phyloP scores from a whole-genome alignment of 106 monocot genomes.

The Apostasia shenzhenica region DNA sequence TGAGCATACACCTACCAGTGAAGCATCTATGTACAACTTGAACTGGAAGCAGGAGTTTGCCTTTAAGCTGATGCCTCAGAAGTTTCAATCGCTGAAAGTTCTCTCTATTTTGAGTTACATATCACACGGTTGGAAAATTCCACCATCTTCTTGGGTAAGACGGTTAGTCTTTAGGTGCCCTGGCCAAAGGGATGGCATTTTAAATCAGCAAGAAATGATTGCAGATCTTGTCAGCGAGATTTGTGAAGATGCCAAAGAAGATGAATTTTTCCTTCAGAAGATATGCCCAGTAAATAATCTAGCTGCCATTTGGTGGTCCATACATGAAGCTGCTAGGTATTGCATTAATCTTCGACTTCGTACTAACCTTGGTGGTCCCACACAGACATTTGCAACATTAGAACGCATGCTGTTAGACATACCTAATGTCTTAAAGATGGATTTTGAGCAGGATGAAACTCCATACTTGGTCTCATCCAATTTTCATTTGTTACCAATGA shows the following conservation, averaged over 20 bases:
- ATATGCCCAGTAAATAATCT: slow-evolving; percentile 69
- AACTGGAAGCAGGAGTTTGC: slow-evolving; percentile 69
- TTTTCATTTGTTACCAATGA: slow-evolving; percentile 77
- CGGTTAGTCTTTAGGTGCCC: slow-evolving; percentile 64
- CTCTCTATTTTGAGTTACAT: slow-evolving; percentile 84
- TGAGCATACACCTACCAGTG: slow-evolving; percentile 10
- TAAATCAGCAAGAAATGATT: slow-evolving; percentile 34
- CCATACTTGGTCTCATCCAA: slow-evolving; percentile 50
- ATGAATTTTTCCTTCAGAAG: slow-evolving; percentile 33
- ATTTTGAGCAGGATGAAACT: slow-evolving; percentile 54
- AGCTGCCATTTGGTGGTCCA: slow-evolving; percentile 91
- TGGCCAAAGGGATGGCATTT: slow-evolving; percentile 24
- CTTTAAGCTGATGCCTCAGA: slow-evolving; percentile 44
- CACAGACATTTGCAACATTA: slow-evolving; percentile 95
- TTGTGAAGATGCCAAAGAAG: slow-evolving; percentile 26
- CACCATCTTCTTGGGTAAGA: slow-evolving; percentile 85
- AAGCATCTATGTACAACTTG: slow-evolving; percentile 17
- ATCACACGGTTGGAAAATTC: slow-evolving; percentile 81
- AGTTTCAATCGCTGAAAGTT: slow-evolving; percentile 74
- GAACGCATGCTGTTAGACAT: slow-evolving; percentile 96
- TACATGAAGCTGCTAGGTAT: slow-evolving; percentile 84
- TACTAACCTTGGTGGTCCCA: slow-evolving; percentile 88
- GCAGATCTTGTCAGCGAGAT: slow-evolving; percentile 17
- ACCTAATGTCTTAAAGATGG: slow-evolving; percentile 49
- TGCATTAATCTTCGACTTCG: slow-evolving; percentile 79